Percentiles rank a stretch among this genome's conserved stretches.
These are phyloP conservation scores for Pyrenochaeta sp. DNA, from an alignment of 2,329 filamentous ascomycete genomes.

Conservation along the genomic window DNA sequence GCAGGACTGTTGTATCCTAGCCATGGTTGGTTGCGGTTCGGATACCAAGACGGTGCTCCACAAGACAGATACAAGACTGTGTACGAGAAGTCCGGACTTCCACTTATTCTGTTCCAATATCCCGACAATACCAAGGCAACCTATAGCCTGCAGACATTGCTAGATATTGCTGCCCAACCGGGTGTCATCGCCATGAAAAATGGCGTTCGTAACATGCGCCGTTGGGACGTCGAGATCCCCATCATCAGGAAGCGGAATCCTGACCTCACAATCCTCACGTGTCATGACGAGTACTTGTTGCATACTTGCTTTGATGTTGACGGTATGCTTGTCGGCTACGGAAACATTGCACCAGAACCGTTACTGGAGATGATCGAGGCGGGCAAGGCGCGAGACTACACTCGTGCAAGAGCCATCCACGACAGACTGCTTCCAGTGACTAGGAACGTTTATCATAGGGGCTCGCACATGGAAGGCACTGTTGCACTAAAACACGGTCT, in stretches of 20 bases:
- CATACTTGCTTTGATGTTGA: constrained; percentile 63
- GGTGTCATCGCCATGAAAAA: constrained; percentile 67
- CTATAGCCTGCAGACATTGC: constrained; percentile 61
- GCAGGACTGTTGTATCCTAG: constrained; percentile 63
- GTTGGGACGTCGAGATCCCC: constrained; percentile 65
- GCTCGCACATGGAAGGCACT: constrained; percentile 65
- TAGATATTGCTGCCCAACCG: constrained; percentile 62
- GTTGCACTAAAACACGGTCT: constrained; percentile 61
- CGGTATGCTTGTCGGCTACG: constrained; percentile 64
- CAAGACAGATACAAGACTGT: constrained; percentile 62
- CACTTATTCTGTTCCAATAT: constrained; percentile 64
- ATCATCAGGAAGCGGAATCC: constrained; percentile 60
- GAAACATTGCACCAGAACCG: constrained; percentile 61
- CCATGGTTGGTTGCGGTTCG: constrained; percentile 65
- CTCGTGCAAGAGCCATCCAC: constrained; percentile 59
- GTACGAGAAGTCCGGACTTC: constrained; percentile 60
- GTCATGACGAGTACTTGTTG: constrained; percentile 63
- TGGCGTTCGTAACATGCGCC: constrained; percentile 65
- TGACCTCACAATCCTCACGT: constrained; percentile 60
- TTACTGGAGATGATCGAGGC: constrained; percentile 61
- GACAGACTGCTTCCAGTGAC: constrained; percentile 61
- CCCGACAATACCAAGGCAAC: constrained; percentile 63
- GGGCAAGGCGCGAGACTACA: constrained; percentile 61
- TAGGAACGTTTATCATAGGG: constrained; percentile 64
- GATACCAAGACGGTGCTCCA: constrained; percentile 61